A percentile compares a stretch with the other conserved stretches of the same genome.
Evolutionary conservation across 2,329 filamentous ascomycete genomes (phyloP).

Genomic region (Penicillium sp.): DNA sequence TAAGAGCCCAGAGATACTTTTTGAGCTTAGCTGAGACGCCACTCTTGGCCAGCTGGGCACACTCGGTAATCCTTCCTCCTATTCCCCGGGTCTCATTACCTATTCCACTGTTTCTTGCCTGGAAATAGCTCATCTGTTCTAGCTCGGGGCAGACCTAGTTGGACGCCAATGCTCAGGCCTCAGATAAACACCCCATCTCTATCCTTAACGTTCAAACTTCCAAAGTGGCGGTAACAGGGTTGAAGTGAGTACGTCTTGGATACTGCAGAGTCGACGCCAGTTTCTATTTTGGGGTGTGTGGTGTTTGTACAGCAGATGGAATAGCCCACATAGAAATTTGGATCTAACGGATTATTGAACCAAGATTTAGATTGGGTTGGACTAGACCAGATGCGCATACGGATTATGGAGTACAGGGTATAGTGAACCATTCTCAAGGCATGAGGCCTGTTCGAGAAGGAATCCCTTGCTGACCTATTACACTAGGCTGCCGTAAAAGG

Average conservation of each 20-base stretch:
- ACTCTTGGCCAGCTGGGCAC: neutral
- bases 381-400: no score
- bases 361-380: neutral
- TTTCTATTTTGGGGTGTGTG: neutral
- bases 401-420: no score
- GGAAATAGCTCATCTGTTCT: neutral
- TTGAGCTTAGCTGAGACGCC: constrained; percentile 1
- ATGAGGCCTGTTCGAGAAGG: neutral
- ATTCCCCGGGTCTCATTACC: neutral
- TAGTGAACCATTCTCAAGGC: no score
- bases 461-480: neutral
- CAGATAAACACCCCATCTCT: neutral
- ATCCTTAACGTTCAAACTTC: neutral
- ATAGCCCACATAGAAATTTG: neutral
- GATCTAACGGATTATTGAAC: neutral
- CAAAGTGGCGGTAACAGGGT: neutral
- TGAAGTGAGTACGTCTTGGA: neutral
- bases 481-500: neutral
- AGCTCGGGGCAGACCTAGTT: neutral
- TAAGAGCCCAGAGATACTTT: neutral
- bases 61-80: neutral
- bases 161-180: no score
- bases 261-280: neutral
- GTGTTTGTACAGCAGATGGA: neutral
- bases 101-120: neutral